A percentile compares a stretch with the other conserved stretches of the same genome.
Conservation (phyloP, 2,329 filamentous ascomycete genomes). For the Penicillium palitans region DNA sequence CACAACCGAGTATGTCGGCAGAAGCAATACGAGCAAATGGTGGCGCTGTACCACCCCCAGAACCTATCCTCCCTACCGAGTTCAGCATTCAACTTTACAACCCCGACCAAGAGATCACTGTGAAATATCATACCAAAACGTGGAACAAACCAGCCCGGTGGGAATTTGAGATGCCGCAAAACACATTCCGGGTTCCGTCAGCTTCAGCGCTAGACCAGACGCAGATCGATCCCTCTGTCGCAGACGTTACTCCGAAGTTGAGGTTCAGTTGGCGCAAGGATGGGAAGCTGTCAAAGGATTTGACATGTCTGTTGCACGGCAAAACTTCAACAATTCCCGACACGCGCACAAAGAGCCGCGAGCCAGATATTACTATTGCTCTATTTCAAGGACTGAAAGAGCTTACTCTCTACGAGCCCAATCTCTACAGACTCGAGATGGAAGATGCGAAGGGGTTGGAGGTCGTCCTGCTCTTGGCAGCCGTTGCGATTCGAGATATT, state of each 20-base stretch:
- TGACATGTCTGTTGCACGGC: slow-evolving; percentile 84
- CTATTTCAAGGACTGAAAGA: slow-evolving; percentile 76
- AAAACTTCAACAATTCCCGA: slow-evolving; percentile 63
- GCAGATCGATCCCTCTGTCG: slow-evolving; percentile 59
- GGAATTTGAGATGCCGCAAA: slow-evolving; percentile 90
- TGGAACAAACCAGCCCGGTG: slow-evolving; percentile 81
- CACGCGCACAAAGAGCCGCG: slow-evolving; percentile 74
- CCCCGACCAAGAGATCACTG: slow-evolving; percentile 76
- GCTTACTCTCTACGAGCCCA: slow-evolving; percentile 89
- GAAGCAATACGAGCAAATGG: slow-evolving; percentile 74
- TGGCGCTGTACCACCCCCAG: slow-evolving; percentile 63
- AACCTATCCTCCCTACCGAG: slow-evolving; percentile 71
- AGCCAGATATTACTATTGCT: slow-evolving; percentile 93
- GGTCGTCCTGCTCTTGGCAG: slow-evolving; percentile 67
- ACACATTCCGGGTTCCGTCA: slow-evolving; percentile 78
- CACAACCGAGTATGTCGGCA: slow-evolving; percentile 75
- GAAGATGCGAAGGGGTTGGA: slow-evolving; percentile 94
- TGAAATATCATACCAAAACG: slow-evolving; percentile 68
- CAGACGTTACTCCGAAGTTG: slow-evolving; percentile 66
- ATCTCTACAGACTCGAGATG: slow-evolving; percentile 83
- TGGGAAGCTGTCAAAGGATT: slow-evolving; percentile 78
- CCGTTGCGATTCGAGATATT: slow-evolving; percentile 62
- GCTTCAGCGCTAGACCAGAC: slow-evolving; percentile 74
- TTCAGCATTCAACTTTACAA: slow-evolving; percentile 93
- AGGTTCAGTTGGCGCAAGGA: slow-evolving; percentile 89